Evolutionary conservation across 2,329 filamentous ascomycete genomes (phyloP), one percentile per base, ranked within the genome.

Genomic region (Fulvia fulva): DNA sequence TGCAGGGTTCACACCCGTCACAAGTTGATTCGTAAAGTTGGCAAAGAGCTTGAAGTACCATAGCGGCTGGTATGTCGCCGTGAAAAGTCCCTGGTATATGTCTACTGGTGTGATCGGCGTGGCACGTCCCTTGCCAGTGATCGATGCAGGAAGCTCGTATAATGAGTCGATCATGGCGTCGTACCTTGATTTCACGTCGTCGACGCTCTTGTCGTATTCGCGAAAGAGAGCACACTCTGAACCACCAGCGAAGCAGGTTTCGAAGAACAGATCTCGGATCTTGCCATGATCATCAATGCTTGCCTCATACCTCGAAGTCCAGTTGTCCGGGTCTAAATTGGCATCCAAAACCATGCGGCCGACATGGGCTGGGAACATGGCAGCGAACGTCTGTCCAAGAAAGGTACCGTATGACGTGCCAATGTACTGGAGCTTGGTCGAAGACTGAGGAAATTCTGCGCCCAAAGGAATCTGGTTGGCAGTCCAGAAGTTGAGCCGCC

Each of bases 271-370:
- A 19, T 59, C 53, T 37, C 57, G 53, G 22, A 55, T 61, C 47
- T 55, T 53, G 14, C 43, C 57, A 28, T 61, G 57, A 32, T 64
- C 64, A 30, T 64, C 60, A 47, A 63, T 63, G 41, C 56, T 56
- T 25, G 57, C 57, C 34, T 64, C 64, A 26, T 63, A 63, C 16
- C 59, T 56, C 21, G 56, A 58, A 6, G 59, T 51, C 62, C 62
- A 64, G 22, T 64, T 64, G 53, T 72, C 75, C 51, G 66, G 73
- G 59, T 71, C 67, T 1, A 71, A 62, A 49, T 76, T 75, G 7
- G 32, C 47, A 37, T 57, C 55, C 12, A 57, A 16, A 1, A 57
- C 23, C 55, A 57, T 57, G 2, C 55, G 47, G 8, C 26, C 26
- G n/a, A 57, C 55, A 22, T 46, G 19, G 3, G 52, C 49, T 23